These are phyloP conservation scores for Thalia dealbata DNA, from an alignment of 176 grass and related monocot species.

Conservation along the genomic window DNA sequence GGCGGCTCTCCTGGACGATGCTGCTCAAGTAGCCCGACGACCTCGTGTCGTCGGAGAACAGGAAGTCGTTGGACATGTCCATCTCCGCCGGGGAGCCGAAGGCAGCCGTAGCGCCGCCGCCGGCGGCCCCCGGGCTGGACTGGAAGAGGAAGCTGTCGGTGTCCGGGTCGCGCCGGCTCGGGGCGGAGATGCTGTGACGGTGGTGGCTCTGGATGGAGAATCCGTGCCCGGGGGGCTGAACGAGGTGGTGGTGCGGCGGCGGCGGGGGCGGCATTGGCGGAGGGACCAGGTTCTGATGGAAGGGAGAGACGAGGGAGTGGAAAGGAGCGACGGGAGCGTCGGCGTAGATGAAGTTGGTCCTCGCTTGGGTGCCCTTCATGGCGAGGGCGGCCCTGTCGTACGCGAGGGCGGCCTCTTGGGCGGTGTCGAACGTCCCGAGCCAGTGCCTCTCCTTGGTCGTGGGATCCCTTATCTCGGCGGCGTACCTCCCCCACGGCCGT, in stretches of 20 bases:
- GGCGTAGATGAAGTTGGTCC: slow-evolving; percentile 91
- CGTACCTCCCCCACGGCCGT: slow-evolving; percentile 86
- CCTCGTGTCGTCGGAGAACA: slow-evolving; percentile 52
- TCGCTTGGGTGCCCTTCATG: slow-evolving; percentile 96
- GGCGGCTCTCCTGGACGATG: slow-evolving; percentile 80
- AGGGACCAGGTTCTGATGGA: slow-evolving; percentile 15
- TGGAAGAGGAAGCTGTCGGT: neutral
- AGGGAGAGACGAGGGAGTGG: slow-evolving; percentile 54
- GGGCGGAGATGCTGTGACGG: slow-evolving; percentile 11
- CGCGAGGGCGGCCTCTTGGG: slow-evolving; percentile 92
- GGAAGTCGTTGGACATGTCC: slow-evolving; percentile 17
- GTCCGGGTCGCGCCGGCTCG: neutral
- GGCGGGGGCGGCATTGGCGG: slow-evolving; percentile 23
- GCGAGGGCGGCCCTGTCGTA: slow-evolving; percentile 93
- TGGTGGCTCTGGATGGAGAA: neutral
- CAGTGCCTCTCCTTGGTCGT: slow-evolving; percentile 96
- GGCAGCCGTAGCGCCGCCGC: too few relatives aligned
- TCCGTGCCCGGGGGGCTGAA: too few relatives aligned
- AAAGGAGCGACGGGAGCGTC: slow-evolving; percentile 53
- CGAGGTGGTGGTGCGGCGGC: too few relatives aligned
- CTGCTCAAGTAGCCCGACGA: slow-evolving; percentile 98
- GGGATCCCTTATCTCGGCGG: slow-evolving; percentile 92
- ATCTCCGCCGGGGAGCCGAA: slow-evolving; percentile 18
- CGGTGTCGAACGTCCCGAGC: slow-evolving; percentile 97
- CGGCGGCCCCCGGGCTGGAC: neutral